Conservation (phyloP, 2,329 filamentous ascomycete genomes). For the Diaporthe amygdali region DNA sequence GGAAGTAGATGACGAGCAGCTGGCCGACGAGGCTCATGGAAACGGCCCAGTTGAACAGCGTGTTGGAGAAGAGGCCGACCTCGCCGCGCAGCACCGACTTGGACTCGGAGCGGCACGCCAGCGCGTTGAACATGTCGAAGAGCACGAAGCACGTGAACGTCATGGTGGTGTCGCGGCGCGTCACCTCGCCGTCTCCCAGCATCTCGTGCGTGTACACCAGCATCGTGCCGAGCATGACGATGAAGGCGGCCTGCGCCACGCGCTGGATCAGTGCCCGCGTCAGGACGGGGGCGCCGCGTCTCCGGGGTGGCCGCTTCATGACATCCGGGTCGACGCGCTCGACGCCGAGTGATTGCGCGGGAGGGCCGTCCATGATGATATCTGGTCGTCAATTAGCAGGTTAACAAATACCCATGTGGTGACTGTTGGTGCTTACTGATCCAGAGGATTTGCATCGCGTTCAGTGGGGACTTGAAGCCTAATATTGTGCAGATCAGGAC, state of each 20-base stretch:
- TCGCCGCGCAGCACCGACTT: constrained; percentile 91
- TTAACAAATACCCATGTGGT: not conserved
- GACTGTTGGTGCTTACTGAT: constrained; percentile 73
- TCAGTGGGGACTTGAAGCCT: constrained; percentile 93
- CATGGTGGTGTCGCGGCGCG: constrained; percentile 96
- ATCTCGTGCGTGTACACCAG: constrained; percentile 92
- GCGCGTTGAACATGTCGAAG: constrained; percentile 99
- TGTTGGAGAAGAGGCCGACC: constrained; percentile 81
- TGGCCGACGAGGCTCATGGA: constrained; percentile 84
- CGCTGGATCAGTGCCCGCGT: constrained; percentile 81
- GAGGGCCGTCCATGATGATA: constrained; percentile 99
- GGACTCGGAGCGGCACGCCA: constrained; percentile 88
- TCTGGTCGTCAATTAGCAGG: constrained; percentile 57
- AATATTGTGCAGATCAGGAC: constrained; percentile 92
- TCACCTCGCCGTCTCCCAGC: constrained; percentile 80
- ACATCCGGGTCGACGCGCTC: constrained; percentile 94
- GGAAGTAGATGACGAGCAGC: constrained; percentile 90
- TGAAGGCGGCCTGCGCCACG: constrained; percentile 82
- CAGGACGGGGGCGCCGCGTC: constrained; percentile 88
- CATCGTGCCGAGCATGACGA: constrained; percentile 94
- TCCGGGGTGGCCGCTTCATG: constrained; percentile 88
- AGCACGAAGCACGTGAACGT: constrained; percentile 99
- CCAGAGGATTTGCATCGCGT: constrained; percentile 99
- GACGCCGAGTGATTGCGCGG: constrained; percentile 94
- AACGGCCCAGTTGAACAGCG: constrained; percentile 96